Conservation (phyloP, 208 protist species). For the Leishmania mexicana region DNA sequence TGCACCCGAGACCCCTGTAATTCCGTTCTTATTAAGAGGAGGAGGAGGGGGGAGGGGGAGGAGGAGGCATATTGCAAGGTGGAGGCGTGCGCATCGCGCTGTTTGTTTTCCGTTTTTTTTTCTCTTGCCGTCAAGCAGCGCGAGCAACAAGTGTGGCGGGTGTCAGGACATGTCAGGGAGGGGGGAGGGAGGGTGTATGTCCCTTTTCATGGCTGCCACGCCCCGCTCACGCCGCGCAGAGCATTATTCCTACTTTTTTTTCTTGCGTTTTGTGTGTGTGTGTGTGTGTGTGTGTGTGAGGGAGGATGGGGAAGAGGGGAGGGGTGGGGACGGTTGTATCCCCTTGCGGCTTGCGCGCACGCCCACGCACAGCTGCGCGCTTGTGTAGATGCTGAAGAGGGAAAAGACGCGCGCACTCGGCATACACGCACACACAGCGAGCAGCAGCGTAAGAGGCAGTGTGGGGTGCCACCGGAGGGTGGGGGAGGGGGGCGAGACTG, state of each 20-base stretch:
- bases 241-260: neutral
- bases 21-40: neutral
- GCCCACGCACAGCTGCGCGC: neutral
- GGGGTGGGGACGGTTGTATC: neutral
- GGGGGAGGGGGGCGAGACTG: neutral
- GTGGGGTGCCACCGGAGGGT: neutral
- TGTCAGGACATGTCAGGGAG: neutral
- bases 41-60: neutral
- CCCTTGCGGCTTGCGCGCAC: too few species aligned
- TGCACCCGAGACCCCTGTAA: neutral
- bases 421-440: neutral
- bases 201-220: neutral
- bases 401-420: neutral
- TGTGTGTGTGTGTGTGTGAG: neutral
- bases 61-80: neutral
- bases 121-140: neutral
- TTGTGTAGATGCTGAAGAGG: neutral
- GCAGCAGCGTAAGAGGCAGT: neutral
- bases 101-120: neutral
- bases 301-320: neutral
- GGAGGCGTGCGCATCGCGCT: neutral
- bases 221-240: neutral
- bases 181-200: too few species aligned
- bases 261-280: neutral
- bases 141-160: too few species aligned